phyloP scores from a whole-genome alignment of 78 protist species.

The Dictyostelium discoideum region dicty_2.7 NC_007090.3:4869501-4870000 shows the following conservation, averaged over 20 bases:
- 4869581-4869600: slow-evolving; percentile 41
- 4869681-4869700: slow-evolving; percentile 50
- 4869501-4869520: neutral
- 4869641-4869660: neutral
- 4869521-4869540: too few species aligned
- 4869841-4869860: slow-evolving; percentile 28
- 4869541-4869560: neutral
- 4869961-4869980: neutral
- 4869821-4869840: neutral
- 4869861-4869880: neutral
- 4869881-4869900: neutral
- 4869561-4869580: neutral
- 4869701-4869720: slow-evolving; percentile 19
- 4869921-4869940: neutral
- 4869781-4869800: slow-evolving; percentile 38
- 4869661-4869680: slow-evolving; percentile 9
- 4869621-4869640: neutral
- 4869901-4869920: neutral
- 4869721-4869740: slow-evolving; percentile 11
- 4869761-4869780: neutral
- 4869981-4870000: neutral
- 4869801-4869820: slow-evolving; percentile 54
- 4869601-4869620: neutral
- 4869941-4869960: neutral
- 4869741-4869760: neutral